phyloP scores from a whole-genome alignment of 2,329 filamentous ascomycete species.

The Cercospora sp. region DNA sequence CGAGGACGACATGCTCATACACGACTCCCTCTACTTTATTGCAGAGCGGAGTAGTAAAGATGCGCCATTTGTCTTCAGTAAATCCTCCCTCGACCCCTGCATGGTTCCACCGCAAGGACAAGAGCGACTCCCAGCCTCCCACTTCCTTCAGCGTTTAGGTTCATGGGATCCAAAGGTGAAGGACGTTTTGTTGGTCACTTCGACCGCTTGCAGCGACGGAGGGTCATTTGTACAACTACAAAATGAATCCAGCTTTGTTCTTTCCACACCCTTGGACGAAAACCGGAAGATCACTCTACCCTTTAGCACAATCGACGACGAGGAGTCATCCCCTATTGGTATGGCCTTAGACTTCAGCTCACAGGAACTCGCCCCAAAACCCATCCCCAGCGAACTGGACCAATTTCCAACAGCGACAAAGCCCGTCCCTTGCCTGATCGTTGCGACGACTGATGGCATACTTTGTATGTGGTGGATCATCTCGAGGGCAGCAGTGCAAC shows the following conservation, averaged over 20 bases:
- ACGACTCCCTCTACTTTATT: constrained; percentile 73
- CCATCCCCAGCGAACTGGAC: constrained; percentile 52
- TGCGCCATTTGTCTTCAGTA: constrained; percentile 68
- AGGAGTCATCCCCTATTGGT: constrained; percentile 77
- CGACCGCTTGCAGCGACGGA: constrained; percentile 76
- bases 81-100: constrained; percentile 67
- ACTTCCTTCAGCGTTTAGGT: constrained; percentile 73
- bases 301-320: constrained; percentile 58
- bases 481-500: constrained; percentile 80
- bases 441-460: constrained; percentile 85
- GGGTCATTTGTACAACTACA: constrained; percentile 63
- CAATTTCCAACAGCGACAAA: constrained; percentile 76
- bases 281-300: constrained; percentile 73
- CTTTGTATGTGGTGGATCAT: constrained; percentile 88
- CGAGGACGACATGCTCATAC: constrained; percentile 22
- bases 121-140: constrained; percentile 62
- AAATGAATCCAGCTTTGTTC: not conserved
- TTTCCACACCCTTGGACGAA: constrained; percentile 63
- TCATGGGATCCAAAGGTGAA: constrained; percentile 78
- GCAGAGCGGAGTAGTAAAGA: constrained; percentile 65
- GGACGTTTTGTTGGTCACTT: constrained; percentile 79
- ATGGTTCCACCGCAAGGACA: constrained; percentile 60
- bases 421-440: constrained; percentile 79
- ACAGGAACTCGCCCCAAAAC: constrained; percentile 26
- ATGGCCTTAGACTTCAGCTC: constrained; percentile 68